These are phyloP conservation scores for Rhizopogon roseolus DNA, from an alignment of 768 basidiomycete species.

Conservation along the genomic window DNA sequence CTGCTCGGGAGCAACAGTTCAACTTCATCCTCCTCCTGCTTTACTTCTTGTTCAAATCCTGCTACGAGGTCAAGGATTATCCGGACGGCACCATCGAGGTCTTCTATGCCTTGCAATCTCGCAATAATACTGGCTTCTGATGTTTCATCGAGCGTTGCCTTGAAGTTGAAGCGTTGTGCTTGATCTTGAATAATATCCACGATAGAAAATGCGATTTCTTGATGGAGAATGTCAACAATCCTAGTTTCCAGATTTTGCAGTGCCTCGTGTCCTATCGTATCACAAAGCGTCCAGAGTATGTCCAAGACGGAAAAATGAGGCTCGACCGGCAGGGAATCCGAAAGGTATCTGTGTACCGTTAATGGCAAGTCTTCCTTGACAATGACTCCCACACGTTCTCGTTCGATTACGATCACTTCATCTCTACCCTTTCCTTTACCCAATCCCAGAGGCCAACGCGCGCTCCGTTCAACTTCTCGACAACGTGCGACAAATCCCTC, in stretches of 20 bases:
- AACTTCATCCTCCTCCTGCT: constrained; percentile 71
- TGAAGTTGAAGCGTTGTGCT: constrained; percentile 46
- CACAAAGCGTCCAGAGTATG: constrained; percentile 58
- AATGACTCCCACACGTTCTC: constrained; percentile 68
- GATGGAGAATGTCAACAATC: constrained; percentile 60
- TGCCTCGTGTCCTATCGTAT: constrained; percentile 53
- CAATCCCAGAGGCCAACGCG: constrained; percentile 74
- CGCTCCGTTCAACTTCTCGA: constrained; percentile 83
- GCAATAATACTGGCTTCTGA: constrained; percentile 57
- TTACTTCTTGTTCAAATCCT: constrained; percentile 64
- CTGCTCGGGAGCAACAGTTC: constrained; percentile 48
- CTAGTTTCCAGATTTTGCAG: constrained; percentile 55
- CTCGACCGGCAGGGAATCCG: constrained; percentile 39
- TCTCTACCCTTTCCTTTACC: constrained; percentile 36
- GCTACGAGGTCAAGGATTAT: constrained; percentile 66
- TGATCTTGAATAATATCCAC: constrained; percentile 71
- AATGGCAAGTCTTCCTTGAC: constrained; percentile 67
- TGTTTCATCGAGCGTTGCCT: constrained; percentile 54
- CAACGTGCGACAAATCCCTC: constrained; percentile 92
- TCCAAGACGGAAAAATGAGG: constrained; percentile 53
- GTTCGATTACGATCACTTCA: constrained; percentile 62
- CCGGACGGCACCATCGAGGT: constrained; percentile 52
- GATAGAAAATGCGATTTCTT: constrained; percentile 75
- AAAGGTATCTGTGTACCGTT: constrained; percentile 46
- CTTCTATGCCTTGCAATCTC: constrained; percentile 50